Evolutionary conservation across 352 stramenopile genomes (phyloP).

Genomic region (Pilasporangium apinafurcum): DNA sequence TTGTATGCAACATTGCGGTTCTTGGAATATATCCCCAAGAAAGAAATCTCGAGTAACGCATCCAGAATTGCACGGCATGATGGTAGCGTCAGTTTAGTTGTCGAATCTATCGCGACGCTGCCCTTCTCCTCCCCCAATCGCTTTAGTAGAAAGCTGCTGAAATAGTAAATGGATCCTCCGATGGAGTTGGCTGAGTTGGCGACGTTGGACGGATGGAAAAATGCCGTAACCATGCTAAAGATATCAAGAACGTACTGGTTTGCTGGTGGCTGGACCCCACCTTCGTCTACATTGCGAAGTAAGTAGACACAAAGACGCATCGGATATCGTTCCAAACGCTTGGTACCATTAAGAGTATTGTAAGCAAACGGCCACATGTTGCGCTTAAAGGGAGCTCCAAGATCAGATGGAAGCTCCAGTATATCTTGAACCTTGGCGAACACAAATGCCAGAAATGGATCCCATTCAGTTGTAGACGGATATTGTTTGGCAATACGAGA

Average conservation of each 20-base stretch:
- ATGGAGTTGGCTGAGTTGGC: slow-evolving; percentile 48
- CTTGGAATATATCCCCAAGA: slow-evolving; percentile 76
- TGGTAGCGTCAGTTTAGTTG: slow-evolving; percentile 15
- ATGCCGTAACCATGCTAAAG: slow-evolving; percentile 47
- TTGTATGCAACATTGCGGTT: slow-evolving; percentile 48
- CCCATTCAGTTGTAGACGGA: slow-evolving; percentile 15
- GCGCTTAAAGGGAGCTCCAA: slow-evolving; percentile 55
- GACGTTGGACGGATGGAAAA: slow-evolving; percentile 72
- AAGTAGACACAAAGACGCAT: slow-evolving; percentile 56
- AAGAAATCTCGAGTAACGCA: slow-evolving; percentile 39
- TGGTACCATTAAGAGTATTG: slow-evolving; percentile 37
- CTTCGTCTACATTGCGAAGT: slow-evolving; percentile 15
- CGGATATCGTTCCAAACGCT: slow-evolving; percentile 42
- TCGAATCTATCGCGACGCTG: background rate
- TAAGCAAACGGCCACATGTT: slow-evolving; percentile 51
- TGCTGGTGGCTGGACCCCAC: slow-evolving; percentile 7
- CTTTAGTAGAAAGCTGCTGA: slow-evolving; percentile 39
- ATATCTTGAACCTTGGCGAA: slow-evolving; percentile 64
- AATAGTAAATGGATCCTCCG: slow-evolving; percentile 45
- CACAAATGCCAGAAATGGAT: slow-evolving; percentile 41
- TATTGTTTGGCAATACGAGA: slow-evolving; percentile 53
- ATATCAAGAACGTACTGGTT: slow-evolving; percentile 56
- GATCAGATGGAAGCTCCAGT: slow-evolving; percentile 54
- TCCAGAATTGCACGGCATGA: slow-evolving; percentile 36
- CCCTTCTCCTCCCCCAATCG: slow-evolving; percentile 50